phyloP scores from a whole-genome alignment of 2,329 filamentous ascomycete species.

The Aureobasidium leucospermi region DNA sequence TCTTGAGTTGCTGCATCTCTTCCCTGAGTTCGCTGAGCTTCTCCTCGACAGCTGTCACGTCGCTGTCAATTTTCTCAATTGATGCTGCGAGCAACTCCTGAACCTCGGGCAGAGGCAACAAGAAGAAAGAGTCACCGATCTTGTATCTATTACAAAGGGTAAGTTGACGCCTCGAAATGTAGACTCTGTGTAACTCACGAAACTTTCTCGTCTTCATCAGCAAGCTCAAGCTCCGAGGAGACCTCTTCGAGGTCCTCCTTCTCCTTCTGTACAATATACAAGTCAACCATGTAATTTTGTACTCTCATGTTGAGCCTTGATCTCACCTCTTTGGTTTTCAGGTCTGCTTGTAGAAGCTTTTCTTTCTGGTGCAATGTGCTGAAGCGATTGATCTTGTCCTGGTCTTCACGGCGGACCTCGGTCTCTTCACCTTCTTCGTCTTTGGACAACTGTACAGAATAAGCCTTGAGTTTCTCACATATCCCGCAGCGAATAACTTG shows the following conservation, averaged over 20 bases:
- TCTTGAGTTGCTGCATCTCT: conserved; percentile 85
- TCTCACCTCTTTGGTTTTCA: conserved; percentile 68
- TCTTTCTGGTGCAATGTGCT: conserved; percentile 88
- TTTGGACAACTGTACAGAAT: conserved; percentile 66
- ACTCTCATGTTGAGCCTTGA: neutral
- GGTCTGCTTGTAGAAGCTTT: conserved; percentile 66
- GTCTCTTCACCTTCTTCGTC: conserved; percentile 90
- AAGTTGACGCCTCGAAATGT: neutral
- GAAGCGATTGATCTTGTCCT: conserved; percentile 98
- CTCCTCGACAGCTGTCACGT: conserved; percentile 69
- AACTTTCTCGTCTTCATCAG: conserved; percentile 88
- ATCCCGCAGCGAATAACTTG: conserved; percentile 18
- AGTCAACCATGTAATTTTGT: neutral
- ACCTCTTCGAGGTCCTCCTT: conserved; percentile 97
- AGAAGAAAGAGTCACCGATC: conserved; percentile 92
- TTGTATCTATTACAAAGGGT: conserved; percentile 63
- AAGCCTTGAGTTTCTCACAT: conserved; percentile 8
- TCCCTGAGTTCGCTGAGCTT: conserved; percentile 67
- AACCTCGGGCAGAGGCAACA: conserved; percentile 73
- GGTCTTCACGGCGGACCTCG: conserved; percentile 91
- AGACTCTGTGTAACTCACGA: conserved; percentile 53
- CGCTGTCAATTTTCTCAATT: conserved; percentile 65
- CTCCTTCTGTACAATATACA: conserved; percentile 62
- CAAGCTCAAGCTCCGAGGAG: conserved; percentile 81
- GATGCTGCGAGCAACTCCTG: conserved; percentile 74